phyloP scores from a whole-genome alignment of 2,329 filamentous ascomycete species.

The Aspergillus aculeatinus region DNA sequence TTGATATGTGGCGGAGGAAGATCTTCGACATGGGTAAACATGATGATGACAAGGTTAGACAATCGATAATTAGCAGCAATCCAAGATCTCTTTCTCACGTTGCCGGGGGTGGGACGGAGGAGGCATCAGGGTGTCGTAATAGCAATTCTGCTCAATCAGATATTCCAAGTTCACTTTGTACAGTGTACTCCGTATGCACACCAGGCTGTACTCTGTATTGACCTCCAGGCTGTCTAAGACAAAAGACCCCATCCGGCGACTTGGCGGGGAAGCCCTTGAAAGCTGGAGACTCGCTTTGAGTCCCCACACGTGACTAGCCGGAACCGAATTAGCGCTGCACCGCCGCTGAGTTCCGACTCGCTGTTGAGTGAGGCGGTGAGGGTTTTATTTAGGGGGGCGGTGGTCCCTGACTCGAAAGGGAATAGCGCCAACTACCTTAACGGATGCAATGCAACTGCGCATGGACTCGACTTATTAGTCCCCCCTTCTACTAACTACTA shows the following conservation, averaged over 20 bases:
- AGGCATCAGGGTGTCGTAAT: too few relatives aligned
- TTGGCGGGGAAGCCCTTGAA: background rate
- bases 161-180: too few relatives aligned
- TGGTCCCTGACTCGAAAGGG: background rate
- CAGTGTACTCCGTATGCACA: too few relatives aligned
- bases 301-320: background rate
- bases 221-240: background rate
- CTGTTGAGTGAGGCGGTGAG: background rate
- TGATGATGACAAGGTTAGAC: too few relatives aligned
- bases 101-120: too few relatives aligned
- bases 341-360: background rate
- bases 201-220: too few relatives aligned
- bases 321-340: background rate
- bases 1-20: constrained; percentile 10
- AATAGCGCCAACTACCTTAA: background rate
- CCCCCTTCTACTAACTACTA: too few relatives aligned
- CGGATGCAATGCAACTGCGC: background rate
- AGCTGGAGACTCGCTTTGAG: background rate
- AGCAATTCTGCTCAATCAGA: too few relatives aligned
- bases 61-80: too few relatives aligned
- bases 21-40: background rate
- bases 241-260: background rate
- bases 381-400: background rate
- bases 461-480: background rate
- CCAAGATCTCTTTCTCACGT: too few relatives aligned